These are phyloP conservation scores for Vaccinium corymbosum DNA, from an alignment of 148 eudicot genomes.

Conservation along the genomic window DNA sequence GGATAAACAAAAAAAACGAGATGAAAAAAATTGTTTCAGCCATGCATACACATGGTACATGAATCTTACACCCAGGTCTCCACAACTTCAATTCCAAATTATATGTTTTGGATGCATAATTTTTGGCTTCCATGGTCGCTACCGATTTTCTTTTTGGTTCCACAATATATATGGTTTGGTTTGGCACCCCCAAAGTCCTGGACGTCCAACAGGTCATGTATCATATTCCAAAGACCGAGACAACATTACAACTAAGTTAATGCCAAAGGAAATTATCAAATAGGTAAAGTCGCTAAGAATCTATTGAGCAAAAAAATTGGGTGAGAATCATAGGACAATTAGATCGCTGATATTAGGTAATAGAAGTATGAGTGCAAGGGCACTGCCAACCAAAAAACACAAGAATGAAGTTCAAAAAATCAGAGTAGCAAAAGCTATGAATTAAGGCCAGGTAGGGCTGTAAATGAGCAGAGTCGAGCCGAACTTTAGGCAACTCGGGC, in stretches of 20 bases:
- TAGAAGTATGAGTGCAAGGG: background rate
- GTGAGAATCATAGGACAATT: background rate
- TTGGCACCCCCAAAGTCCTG: background rate
- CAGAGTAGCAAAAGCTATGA: background rate
- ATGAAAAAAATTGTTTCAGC: background rate
- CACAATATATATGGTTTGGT: background rate
- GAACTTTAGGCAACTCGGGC: no score
- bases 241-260: background rate
- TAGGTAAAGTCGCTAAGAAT: background rate
- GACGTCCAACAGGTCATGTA: background rate
- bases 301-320: background rate
- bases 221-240: background rate
- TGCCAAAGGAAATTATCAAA: background rate
- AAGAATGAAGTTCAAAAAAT: background rate
- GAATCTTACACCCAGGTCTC: background rate
- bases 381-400: background rate
- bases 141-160: background rate
- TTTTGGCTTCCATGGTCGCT: background rate
- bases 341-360: background rate
- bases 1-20: background rate
- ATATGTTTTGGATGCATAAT: background rate
- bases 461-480: no score
- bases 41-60: background rate
- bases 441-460: background rate
- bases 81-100: background rate